A percentile compares a stretch with the other conserved stretches of the same genome.
These are phyloP conservation scores for Kluyveromyces dobzhanskii DNA, from an alignment of 805 yeast genomes.

Conservation along the genomic window DNA sequence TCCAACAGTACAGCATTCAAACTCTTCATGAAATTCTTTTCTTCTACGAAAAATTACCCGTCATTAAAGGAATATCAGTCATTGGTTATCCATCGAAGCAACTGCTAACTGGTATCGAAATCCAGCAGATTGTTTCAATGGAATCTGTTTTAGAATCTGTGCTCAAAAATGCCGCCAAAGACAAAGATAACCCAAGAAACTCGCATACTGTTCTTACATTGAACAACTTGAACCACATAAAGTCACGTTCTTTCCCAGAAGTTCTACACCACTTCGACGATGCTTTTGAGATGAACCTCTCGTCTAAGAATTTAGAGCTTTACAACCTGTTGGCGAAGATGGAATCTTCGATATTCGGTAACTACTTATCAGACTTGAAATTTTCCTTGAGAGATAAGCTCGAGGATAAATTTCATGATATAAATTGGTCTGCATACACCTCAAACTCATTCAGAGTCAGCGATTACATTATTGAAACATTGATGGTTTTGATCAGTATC, in stretches of 20 bases:
- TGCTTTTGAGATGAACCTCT: slow-evolving; percentile 39
- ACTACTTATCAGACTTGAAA: slow-evolving; percentile 44
- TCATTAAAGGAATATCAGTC: slow-evolving; percentile 29
- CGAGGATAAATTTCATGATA: slow-evolving; percentile 32
- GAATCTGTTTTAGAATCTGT: slow-evolving; percentile 41
- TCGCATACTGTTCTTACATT: slow-evolving; percentile 43
- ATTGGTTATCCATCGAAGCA: slow-evolving; percentile 31
- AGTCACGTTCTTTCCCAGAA: slow-evolving; percentile 38
- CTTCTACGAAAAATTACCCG: slow-evolving; percentile 28
- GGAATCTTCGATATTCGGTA: slow-evolving; percentile 46
- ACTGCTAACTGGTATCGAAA: slow-evolving; percentile 32
- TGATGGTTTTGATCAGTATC: slow-evolving; percentile 41
- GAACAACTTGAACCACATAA: slow-evolving; percentile 44
- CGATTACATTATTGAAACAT: slow-evolving; percentile 40
- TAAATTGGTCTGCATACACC: slow-evolving; percentile 36
- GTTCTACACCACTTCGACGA: slow-evolving; percentile 43
- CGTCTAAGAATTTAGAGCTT: slow-evolving; percentile 37
- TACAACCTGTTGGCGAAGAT: slow-evolving; percentile 38
- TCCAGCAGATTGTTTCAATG: slow-evolving; percentile 34
- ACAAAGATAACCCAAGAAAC: slow-evolving; percentile 33
- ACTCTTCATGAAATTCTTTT: slow-evolving; percentile 29
- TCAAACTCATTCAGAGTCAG: slow-evolving; percentile 33
- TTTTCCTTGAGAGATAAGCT: slow-evolving; percentile 32
- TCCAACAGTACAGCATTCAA: slow-evolving; percentile 29
- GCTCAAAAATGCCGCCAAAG: slow-evolving; percentile 34